phyloP scores from a whole-genome alignment of 176 grass and related monocot genomes.

The Aegilops sharonensis region DNA sequence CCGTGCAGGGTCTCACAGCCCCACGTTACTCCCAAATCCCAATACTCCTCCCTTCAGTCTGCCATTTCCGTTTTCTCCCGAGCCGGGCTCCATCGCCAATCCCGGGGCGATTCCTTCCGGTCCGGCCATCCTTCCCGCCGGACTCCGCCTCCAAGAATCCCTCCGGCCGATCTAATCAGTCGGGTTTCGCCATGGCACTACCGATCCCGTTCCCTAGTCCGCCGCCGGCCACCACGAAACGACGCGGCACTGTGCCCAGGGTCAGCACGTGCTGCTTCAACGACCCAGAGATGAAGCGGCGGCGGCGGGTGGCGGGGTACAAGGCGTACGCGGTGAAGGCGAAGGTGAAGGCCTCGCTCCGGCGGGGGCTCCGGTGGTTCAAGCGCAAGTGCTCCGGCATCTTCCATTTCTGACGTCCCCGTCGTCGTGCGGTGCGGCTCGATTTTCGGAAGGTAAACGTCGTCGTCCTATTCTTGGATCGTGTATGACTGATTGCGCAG shows the following conservation, averaged over 20 bases:
- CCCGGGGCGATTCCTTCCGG: neutral
- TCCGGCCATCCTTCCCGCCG: neutral
- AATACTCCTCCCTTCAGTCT: neutral
- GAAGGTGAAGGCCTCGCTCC: slow-evolving; percentile 75
- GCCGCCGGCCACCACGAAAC: neutral
- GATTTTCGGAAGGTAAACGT: neutral
- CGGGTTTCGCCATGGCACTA: neutral
- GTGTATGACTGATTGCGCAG: neutral
- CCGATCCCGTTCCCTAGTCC: neutral
- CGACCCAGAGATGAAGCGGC: slow-evolving; percentile 81
- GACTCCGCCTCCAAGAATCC: neutral
- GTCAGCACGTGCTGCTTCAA: slow-evolving; percentile 52
- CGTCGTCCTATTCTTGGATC: neutral
- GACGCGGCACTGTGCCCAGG: neutral
- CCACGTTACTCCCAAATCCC: neutral
- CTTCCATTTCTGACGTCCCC: slow-evolving; percentile 33
- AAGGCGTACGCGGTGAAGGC: slow-evolving; percentile 73
- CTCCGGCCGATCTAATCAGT: neutral
- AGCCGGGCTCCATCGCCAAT: slow-evolving; percentile 2
- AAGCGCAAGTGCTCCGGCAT: slow-evolving; percentile 72
- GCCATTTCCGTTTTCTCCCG: neutral
- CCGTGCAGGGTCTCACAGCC: neutral
- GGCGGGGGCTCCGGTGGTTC: slow-evolving; percentile 74
- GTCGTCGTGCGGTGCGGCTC: too few relatives aligned
- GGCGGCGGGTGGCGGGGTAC: slow-evolving; percentile 64